phyloP scores from a whole-genome alignment of 73 alveolate species.

The Blepharisma stoltei region DNA sequence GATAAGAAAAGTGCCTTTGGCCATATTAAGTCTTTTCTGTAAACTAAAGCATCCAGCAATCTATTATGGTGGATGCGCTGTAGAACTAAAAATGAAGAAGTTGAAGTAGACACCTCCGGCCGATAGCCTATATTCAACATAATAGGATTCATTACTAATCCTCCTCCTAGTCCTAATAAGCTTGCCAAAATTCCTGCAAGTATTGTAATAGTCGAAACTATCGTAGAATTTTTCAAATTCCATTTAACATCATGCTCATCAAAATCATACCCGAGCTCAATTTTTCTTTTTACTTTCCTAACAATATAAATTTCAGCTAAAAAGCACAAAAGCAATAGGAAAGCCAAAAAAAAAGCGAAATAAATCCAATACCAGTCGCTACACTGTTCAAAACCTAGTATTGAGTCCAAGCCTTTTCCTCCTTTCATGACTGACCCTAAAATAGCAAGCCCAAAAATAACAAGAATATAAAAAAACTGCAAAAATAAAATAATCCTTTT shows the following conservation, averaged over 20 bases:
- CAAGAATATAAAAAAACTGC: background rate
- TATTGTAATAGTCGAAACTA: background rate
- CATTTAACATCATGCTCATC: constrained; percentile 3
- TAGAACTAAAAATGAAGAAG: background rate
- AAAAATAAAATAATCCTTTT: background rate
- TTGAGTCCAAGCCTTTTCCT: background rate
- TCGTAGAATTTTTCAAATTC: background rate
- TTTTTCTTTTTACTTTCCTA: background rate
- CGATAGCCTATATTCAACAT: constrained; percentile 7
- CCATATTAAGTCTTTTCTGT: too few relatives aligned
- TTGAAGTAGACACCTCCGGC: constrained; percentile 16
- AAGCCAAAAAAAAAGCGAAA: background rate
- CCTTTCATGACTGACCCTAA: constrained; percentile 5
- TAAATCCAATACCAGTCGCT: background rate
- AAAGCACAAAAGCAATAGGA: background rate
- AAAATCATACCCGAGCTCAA: background rate
- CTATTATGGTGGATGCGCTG: too few relatives aligned
- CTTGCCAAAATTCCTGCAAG: constrained; percentile 24
- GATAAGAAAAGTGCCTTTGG: too few relatives aligned
- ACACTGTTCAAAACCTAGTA: constrained; percentile 9
- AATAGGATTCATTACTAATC: background rate
- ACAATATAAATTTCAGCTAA: background rate
- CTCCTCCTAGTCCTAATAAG: constrained; percentile 20
- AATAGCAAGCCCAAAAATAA: background rate
- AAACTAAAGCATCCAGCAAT: too few relatives aligned